Conservation (phyloP, 2,329 filamentous ascomycete species). For the Colletotrichum magnum region DNA sequence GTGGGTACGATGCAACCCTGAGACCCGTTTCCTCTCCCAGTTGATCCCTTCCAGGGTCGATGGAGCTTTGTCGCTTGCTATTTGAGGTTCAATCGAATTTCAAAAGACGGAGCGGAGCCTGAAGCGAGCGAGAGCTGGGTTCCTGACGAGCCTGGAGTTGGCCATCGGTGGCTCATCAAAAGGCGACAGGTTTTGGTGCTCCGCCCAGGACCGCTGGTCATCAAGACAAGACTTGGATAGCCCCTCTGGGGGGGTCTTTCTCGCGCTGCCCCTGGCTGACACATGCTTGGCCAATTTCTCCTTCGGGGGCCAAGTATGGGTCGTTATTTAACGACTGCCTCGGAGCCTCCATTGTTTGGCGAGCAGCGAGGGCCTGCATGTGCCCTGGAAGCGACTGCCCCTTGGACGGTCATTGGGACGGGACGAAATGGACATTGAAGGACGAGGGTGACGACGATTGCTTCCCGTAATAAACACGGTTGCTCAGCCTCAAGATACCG, state of each 20-base stretch:
- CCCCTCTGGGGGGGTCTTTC: constrained; percentile 19
- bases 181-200: constrained; percentile 26
- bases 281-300: constrained; percentile 41
- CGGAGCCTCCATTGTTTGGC: constrained; percentile 38
- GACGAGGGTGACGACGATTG: constrained; percentile 33
- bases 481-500: constrained; percentile 33
- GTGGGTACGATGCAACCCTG: constrained; percentile 39
- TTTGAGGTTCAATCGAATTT: constrained; percentile 35
- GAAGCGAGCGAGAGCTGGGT: not conserved
- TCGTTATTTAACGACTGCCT: constrained; percentile 31
- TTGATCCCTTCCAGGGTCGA: constrained; percentile 19
- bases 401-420: constrained; percentile 13
- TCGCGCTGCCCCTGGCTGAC: constrained; percentile 28
- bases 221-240: constrained; percentile 37
- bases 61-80: constrained; percentile 36
- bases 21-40: constrained; percentile 25
- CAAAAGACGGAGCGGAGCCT: constrained; percentile 27
- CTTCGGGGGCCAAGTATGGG: constrained; percentile 37
- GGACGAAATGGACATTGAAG: constrained; percentile 21
- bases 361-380: constrained; percentile 29
- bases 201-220: constrained; percentile 21
- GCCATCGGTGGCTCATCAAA: constrained; percentile 38
- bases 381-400: constrained; percentile 30
- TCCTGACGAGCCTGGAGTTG: constrained; percentile 20
- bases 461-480: constrained; percentile 27